A percentile compares a stretch with the other conserved stretches of the same genome.
phyloP scores from a whole-genome alignment of 257 asterid genomes.

The Echium plantagineum region DNA sequence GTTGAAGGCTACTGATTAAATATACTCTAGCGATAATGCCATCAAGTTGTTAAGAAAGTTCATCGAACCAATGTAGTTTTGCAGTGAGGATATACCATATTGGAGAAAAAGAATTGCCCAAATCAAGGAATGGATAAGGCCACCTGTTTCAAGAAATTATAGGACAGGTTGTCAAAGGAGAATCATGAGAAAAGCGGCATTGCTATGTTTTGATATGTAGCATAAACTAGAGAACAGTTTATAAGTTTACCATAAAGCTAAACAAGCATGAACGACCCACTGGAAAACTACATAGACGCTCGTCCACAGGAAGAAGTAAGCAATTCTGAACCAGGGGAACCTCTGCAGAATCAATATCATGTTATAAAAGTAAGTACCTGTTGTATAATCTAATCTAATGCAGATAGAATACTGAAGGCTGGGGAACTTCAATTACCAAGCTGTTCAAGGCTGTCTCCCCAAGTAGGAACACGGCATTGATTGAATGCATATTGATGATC shows the following conservation, averaged over 20 bases:
- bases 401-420: not conserved
- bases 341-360: conserved; percentile 38
- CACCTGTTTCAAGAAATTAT: conserved; percentile 52
- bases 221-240: no score
- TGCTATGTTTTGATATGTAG: not conserved
- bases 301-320: conserved; percentile 80
- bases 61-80: not conserved
- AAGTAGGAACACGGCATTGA: conserved; percentile 74
- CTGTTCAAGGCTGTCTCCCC: conserved; percentile 76
- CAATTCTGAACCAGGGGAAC: conserved; percentile 91
- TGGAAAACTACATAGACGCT: conserved; percentile 52
- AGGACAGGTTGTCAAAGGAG: not conserved
- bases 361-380: not conserved
- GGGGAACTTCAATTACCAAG: conserved; percentile 39
- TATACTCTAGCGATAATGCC: no score
- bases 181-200: not conserved
- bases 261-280: no score
- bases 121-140: conserved; percentile 94
- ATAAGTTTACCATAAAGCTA: conserved; percentile 38
- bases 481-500: conserved; percentile 82
- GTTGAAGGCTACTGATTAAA: no score
- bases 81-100: conserved; percentile 46
- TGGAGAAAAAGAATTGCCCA: conserved; percentile 79
- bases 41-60: no score
- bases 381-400: conserved; percentile 2